These are phyloP conservation scores for Tephrocybe sp. DNA, from an alignment of 768 basidiomycete genomes.

Conservation along the genomic window DNA sequence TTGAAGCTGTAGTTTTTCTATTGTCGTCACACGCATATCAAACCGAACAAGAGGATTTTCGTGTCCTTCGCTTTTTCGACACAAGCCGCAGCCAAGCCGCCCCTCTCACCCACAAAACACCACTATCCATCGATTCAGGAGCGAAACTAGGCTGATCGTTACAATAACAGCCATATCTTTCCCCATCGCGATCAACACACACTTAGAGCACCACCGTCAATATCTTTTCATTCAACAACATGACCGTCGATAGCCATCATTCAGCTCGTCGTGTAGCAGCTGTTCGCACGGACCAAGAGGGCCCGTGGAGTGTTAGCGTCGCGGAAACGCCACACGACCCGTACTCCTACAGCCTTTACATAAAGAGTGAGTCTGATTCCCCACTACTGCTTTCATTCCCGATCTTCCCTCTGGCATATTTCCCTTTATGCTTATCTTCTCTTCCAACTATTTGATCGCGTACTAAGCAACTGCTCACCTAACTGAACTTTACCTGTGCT, in stretches of 20 bases:
- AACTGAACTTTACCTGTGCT: constrained; percentile 23
- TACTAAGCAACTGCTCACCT: constrained; percentile 8
- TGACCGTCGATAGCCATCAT: constrained; percentile 19
- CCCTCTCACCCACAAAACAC: constrained; percentile 36
- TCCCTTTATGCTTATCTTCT: constrained; percentile 5
- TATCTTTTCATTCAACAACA: constrained; percentile 22
- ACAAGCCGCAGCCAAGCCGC: constrained; percentile 21
- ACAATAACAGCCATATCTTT: constrained; percentile 41
- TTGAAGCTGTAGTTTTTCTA: neutral
- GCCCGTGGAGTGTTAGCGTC: constrained; percentile 86
- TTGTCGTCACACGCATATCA: constrained; percentile 14
- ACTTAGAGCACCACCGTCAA: constrained; percentile 20
- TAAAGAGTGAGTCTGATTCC: constrained; percentile 73
- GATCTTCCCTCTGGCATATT: constrained; percentile 7
- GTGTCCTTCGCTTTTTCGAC: constrained; percentile 38
- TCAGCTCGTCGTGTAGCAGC: constrained; percentile 42
- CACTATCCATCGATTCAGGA: constrained; percentile 39
- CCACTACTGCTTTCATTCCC: constrained; percentile 13
- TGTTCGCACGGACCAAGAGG: constrained; percentile 75
- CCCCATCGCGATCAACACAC: constrained; percentile 33
- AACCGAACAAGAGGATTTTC: constrained; percentile 45
- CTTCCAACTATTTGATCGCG: constrained; percentile 1
- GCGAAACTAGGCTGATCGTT: constrained; percentile 35
- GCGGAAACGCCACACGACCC: constrained; percentile 81
- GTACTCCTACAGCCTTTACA: constrained; percentile 77